Percentiles rank a stretch among this genome's conserved stretches.
phyloP scores from a whole-genome alignment of 768 basidiomycete species.

The Suillus occidentalis region DNA sequence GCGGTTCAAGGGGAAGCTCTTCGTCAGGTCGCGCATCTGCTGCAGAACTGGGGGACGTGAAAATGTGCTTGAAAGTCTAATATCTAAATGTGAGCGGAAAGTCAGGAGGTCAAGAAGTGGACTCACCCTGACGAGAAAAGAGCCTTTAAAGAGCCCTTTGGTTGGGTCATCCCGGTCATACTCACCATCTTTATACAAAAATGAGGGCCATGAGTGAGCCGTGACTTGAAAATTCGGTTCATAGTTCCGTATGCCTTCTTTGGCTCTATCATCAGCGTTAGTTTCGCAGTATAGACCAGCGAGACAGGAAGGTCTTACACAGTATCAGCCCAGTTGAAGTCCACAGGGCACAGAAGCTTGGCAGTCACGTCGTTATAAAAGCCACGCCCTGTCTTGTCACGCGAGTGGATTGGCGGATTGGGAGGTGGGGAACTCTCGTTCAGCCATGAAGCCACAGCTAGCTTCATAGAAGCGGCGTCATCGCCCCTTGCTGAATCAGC shows the following conservation, averaged over 20 bases:
- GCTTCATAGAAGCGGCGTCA: no score
- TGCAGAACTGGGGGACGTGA: constrained; percentile 21
- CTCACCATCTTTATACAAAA: constrained; percentile 12
- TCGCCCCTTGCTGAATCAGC: no score
- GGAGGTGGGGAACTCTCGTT: no score
- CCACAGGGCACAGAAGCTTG: no score
- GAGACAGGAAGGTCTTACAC: no score
- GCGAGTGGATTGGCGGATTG: no score
- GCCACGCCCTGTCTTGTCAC: no score
- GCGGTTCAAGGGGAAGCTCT: not conserved
- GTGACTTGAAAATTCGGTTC: constrained; percentile 17
- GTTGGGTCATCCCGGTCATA: constrained; percentile 13
- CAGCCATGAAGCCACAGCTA: no score
- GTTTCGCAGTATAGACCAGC: not conserved
- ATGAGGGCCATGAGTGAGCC: constrained; percentile 17
- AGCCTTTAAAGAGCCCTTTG: constrained; percentile 18
- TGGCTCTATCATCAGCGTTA: not conserved
- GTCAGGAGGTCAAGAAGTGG: not conserved
- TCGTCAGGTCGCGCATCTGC: not conserved
- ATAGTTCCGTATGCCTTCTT: constrained; percentile 10
- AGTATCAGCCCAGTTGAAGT: no score
- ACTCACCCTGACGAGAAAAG: constrained; percentile 18
- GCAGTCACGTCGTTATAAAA: no score
- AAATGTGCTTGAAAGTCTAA: constrained; percentile 19
- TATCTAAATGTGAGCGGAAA: not conserved